phyloP scores from a whole-genome alignment of 2,329 filamentous ascomycete species.

The Microsporum canis region DNA sequence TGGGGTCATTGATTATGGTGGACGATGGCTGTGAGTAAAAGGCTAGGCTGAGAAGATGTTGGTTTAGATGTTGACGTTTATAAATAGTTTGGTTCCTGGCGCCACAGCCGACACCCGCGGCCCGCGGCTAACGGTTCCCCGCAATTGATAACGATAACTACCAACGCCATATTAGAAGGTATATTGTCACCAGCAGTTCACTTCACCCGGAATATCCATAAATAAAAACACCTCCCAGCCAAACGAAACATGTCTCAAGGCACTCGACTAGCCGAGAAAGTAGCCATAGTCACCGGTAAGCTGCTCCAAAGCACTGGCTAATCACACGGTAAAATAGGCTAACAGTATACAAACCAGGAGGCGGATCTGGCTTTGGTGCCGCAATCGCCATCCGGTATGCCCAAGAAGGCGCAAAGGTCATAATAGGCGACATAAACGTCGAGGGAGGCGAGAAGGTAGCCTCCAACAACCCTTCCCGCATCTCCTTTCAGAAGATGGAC shows the following conservation, averaged over 20 bases:
- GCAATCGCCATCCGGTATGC: constrained; percentile 32
- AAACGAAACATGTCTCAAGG: constrained; percentile 10
- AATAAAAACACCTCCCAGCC: background rate
- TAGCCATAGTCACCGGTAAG: constrained; percentile 37
- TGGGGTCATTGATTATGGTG: too few species aligned
- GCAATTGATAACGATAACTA: background rate
- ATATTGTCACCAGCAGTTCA: background rate
- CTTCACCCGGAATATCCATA: background rate
- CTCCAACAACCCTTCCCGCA: constrained; percentile 20
- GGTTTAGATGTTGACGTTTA: too few species aligned
- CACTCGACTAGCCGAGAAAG: constrained; percentile 33
- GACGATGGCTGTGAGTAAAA: too few species aligned
- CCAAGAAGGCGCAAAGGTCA: constrained; percentile 33
- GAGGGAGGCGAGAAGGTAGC: constrained; percentile 25
- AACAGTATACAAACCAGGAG: constrained; percentile 21
- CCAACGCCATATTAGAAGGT: background rate
- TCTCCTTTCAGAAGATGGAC: constrained; percentile 27
- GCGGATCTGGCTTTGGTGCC: constrained; percentile 34
- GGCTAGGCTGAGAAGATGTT: too few species aligned
- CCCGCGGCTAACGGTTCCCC: background rate
- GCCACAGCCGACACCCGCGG: background rate
- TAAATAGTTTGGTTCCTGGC: background rate
- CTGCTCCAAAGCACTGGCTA: background rate
- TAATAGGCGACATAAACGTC: constrained; percentile 33
- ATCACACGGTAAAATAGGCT: too few species aligned